Evolutionary conservation across 2,329 filamentous ascomycete species (phyloP).

Genomic region (Fusarium goolgardi): DNA sequence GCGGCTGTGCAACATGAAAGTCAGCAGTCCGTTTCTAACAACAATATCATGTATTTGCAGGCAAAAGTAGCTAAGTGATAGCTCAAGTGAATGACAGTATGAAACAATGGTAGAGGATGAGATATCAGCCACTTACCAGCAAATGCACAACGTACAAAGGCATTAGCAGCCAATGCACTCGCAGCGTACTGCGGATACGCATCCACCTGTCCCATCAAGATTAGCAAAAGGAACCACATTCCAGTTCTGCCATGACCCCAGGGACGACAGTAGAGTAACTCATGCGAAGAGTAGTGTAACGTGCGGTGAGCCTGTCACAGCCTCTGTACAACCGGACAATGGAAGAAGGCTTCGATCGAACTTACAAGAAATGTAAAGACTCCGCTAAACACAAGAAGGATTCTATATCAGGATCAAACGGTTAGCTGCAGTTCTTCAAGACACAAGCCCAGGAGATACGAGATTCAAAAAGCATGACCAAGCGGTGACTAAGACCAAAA

Average conservation of each 20-base stretch:
- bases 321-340: conserved; percentile 13
- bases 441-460: conserved; percentile 37
- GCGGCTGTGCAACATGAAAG: conserved; percentile 62
- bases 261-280: neutral
- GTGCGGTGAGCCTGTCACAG: conserved; percentile 24
- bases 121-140: conserved; percentile 62
- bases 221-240: conserved; percentile 23
- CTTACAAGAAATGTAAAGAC: conserved; percentile 89
- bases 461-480: conserved; percentile 48
- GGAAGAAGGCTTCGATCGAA: conserved; percentile 28
- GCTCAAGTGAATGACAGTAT: conserved; percentile 13
- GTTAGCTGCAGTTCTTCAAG: conserved; percentile 45
- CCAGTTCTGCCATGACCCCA: conserved; percentile 19
- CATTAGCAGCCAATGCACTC: conserved; percentile 84
- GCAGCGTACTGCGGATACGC: conserved; percentile 82
- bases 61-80: neutral
- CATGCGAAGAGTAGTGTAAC: conserved; percentile 22
- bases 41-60: neutral
- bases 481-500: conserved; percentile 48
- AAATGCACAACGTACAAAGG: conserved; percentile 81
- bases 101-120: neutral
- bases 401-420: conserved; percentile 59
- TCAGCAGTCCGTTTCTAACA: conserved; percentile 1
- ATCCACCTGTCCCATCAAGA: conserved; percentile 64
- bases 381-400: conserved; percentile 81